phyloP scores from a whole-genome alignment of 2,329 filamentous ascomycete species.

The Fusarium fracticaudum region DNA sequence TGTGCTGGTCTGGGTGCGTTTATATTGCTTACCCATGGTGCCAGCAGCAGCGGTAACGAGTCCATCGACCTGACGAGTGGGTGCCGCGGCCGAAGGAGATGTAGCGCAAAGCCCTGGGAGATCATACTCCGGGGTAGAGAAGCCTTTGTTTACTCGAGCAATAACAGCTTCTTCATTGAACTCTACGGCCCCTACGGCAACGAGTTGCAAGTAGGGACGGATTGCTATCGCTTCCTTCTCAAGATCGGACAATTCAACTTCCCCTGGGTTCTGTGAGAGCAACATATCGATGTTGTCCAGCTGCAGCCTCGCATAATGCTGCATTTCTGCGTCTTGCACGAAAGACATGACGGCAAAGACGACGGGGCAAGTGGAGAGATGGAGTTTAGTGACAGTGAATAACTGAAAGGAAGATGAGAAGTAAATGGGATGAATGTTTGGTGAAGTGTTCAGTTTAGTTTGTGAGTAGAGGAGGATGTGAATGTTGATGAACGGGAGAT shows the following conservation, averaged over 20 bases:
- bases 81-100: background rate
- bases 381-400: fast-evolving
- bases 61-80: background rate
- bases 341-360: background rate
- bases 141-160: background rate
- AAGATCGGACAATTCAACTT: fast-evolving
- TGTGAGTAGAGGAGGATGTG: background rate
- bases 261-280: too few relatives aligned
- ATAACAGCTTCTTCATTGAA: background rate
- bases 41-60: background rate
- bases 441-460: background rate
- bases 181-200: background rate
- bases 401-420: background rate
- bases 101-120: background rate
- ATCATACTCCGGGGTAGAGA: background rate
- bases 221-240: fast-evolving
- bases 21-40: background rate
- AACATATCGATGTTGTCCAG: background rate
- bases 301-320: background rate
- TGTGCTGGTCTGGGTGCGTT: too few relatives aligned
- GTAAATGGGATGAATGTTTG: background rate
- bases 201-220: background rate
- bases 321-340: background rate
- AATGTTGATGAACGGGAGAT: background rate
- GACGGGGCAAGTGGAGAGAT: too few relatives aligned